These are phyloP conservation scores for Eutrema salsugineum DNA, from an alignment of 441 rosid genomes.

Conservation along the genomic window DNA sequence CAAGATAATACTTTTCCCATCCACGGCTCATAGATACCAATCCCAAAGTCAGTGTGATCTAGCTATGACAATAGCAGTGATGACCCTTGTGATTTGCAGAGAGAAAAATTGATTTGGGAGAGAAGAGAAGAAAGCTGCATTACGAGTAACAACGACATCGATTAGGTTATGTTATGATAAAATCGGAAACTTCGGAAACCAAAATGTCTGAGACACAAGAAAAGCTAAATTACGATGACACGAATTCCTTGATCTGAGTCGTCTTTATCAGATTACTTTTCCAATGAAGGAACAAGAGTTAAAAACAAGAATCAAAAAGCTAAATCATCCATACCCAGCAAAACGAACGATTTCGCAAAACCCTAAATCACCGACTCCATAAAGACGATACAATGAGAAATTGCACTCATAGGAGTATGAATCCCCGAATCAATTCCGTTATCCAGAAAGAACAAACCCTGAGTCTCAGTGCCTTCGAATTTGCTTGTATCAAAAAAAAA, in stretches of 20 bases:
- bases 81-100: not conserved
- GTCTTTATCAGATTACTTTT: not conserved
- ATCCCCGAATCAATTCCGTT: not conserved
- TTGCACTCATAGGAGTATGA: constrained; percentile 3
- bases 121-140: constrained; percentile 4
- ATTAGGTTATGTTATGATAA: not conserved
- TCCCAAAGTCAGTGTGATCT: not conserved
- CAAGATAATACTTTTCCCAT: not conserved
- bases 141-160: not conserved
- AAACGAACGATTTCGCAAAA: constrained; percentile 12
- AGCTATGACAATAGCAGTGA: not conserved
- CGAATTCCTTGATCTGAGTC: not conserved
- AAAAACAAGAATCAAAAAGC: not conserved
- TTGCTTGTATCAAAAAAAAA: constrained; percentile 1
- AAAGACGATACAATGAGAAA: not conserved
- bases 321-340: not conserved
- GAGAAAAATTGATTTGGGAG: not conserved
- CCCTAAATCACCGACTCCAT: constrained; percentile 23
- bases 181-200: not conserved
- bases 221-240: not conserved
- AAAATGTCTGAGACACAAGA: not conserved
- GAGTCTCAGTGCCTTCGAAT: not conserved
- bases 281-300: not conserved
- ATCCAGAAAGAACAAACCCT: not conserved
- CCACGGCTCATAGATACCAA: not conserved